Base-by-base conservation (phyloP, 306 rosid species). In the Lathyrus oleraceus region DNA sequence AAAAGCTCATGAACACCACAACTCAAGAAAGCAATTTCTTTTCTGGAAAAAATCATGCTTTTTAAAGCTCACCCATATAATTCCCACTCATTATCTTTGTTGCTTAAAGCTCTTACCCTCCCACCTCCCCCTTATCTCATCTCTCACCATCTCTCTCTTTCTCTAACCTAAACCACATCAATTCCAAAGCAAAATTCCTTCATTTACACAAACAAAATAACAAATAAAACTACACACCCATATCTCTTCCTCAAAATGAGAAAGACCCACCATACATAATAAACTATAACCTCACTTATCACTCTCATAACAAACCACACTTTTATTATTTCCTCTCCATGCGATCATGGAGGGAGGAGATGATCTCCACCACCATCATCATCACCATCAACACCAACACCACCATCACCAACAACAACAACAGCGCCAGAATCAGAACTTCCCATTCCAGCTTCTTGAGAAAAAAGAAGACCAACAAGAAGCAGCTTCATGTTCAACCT, bases 61-160 rank as follows among this genome's bases (percentile, higher is more conserved):
- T 91, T 87, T 79, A 87, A 91, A 88, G 89, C 85, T 85, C 86
- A 71, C 84, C 83, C 85, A 48, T 88, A 82, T 91, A 82, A 89
- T 91, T 87, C 91, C 81, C 97, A 85, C 94, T 89, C 91, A 87
- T 87, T 87, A 88, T 91, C 91, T 91, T 83, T 79, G 91, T 89
- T 84, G 86, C 95, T 85, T 82, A 88, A 86, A 86, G 95, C 88
- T 80, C 82, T 72, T 49, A 28, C 73, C 79, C 66, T 65, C 75
- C 65, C 9, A 42, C 51, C 68, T 80, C 57, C 70, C 39, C 42
- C 68, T 38, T 61, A 61, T 62, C 68, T 62, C 71, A 59, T 23
- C 63, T 21, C 48, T 32, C 51, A 1, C 42, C 5, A 2, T 39
- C 43, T 28, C 63, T 32, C 38, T 25, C 6, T 15, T 48, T 43